Base-by-base conservation (phyloP, 305 asterid genomes). In the Fraxinus xanthoxyloides region DNA sequence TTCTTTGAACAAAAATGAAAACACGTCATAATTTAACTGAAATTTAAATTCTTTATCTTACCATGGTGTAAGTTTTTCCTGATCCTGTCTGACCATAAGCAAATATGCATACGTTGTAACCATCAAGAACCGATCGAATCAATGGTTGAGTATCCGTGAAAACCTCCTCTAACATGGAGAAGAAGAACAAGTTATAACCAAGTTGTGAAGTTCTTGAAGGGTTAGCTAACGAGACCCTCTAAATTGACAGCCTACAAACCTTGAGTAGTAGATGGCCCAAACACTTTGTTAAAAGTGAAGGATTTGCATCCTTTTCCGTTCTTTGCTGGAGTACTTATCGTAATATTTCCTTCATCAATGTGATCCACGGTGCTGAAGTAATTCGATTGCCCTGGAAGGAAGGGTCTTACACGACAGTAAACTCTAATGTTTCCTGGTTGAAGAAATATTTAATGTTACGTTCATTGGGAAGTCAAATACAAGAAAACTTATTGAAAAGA, bases 1-100 rank as follows among this genome's bases (percentile, higher is more conserved):
- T 67, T 81, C 54, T 82, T 77, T 51, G 23, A 76, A 74, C 19
- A 78, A 23, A 72, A 77, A 79, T 70, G n/a, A 79, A n/a, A 78
- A 17, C 12, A 5, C 36, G 72, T 26, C n/a, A 76, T 70, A 46
- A 38, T 80, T 73, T 2, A 59, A 48, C 65, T 19, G 15, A 31
- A 76, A 83, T 4, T 54, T 43, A 31, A 43, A 40, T 86, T 75
- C 51, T 40, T 74, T 84, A 43, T 78, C 88, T 82, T 85, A 97
- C 99, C 98, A 93, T 97, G 23, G 99, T 96, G 86, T 61, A 92
- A 72, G 99, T 96, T 85, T 96, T 96, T 86, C 99, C 99, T 9
- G 99, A 96, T 77, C 98, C 98, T 0, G 99, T 97, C 86, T 97
- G 99, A 34, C 99, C 99, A 85, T 94, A 97, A 75, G 99, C 99